phyloP scores from a whole-genome alignment of 2,329 filamentous ascomycete species.

The Fusarium tricinctum region DNA sequence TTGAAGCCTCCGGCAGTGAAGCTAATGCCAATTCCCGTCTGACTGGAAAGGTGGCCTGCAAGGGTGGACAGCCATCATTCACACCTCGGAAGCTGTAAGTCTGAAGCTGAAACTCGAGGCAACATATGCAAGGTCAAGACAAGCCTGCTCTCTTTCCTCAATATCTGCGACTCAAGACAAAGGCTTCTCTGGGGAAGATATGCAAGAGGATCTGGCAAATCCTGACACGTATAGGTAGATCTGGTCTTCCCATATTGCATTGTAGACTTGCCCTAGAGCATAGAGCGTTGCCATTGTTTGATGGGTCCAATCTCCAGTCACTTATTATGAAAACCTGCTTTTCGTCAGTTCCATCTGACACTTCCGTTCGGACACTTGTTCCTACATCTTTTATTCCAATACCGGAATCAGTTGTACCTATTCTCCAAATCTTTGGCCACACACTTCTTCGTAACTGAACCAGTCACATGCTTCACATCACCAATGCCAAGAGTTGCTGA shows the following conservation, averaged over 20 bases:
- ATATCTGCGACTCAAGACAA: not conserved
- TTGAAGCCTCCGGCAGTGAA: constrained; percentile 17
- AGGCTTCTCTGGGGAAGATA: too few relatives aligned
- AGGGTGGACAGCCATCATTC: not conserved
- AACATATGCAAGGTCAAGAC: constrained; percentile 1
- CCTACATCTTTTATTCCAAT: not conserved
- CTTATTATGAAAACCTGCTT: not conserved
- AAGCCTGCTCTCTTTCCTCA: constrained; percentile 5
- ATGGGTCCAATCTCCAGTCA: not conserved
- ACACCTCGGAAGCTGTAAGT: not conserved
- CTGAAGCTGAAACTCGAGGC: constrained; percentile 21
- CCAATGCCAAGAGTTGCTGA: not conserved
- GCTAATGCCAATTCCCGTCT: constrained; percentile 17
- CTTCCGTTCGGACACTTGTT: not conserved
- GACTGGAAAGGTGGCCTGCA: not conserved
- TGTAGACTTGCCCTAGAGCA: not conserved
- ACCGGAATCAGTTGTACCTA: not conserved
- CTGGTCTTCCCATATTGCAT: not conserved
- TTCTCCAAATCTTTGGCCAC: not conserved
- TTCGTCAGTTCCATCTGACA: not conserved
- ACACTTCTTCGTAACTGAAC: not conserved
- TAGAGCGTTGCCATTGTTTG: not conserved
- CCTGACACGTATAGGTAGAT: not conserved
- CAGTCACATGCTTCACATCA: not conserved
- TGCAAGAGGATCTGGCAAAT: too few relatives aligned